Conservation (phyloP, 1,284 basidiomycete genomes). For the Athelia psychrophila region DNA sequence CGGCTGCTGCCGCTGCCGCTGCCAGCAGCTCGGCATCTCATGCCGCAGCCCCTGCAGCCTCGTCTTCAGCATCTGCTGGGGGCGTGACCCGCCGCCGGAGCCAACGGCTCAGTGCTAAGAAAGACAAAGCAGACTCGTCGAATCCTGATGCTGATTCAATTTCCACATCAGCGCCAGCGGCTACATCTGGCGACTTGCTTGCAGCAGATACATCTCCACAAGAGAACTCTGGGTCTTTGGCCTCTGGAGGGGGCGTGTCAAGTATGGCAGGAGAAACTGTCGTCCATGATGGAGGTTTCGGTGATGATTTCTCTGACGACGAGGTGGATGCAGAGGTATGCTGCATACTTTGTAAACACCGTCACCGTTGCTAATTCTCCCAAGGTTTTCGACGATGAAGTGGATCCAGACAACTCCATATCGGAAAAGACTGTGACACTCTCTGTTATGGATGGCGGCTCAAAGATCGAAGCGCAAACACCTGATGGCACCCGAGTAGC, state of each 20-base stretch:
- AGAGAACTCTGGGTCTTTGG: conserved; percentile 13
- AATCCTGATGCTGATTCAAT: conserved; percentile 17
- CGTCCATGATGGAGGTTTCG: conserved; percentile 60
- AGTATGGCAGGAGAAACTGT: conserved; percentile 49
- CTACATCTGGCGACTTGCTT: conserved; percentile 14
- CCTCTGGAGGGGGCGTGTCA: conserved; percentile 17
- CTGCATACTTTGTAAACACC: conserved; percentile 6
- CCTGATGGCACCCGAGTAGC: conserved; percentile 93
- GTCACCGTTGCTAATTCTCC: not conserved
- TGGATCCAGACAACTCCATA: conserved; percentile 65
- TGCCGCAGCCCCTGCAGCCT: conserved; percentile 22
- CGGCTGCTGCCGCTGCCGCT: conserved; percentile 27
- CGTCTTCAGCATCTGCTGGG: conserved; percentile 28
- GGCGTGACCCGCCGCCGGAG: conserved; percentile 67
- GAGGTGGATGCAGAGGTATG: conserved; percentile 73
- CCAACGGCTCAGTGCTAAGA: conserved; percentile 76
- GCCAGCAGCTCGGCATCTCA: conserved; percentile 23
- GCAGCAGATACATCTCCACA: conserved; percentile 4
- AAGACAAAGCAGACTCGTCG: conserved; percentile 32
- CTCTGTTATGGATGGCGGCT: conserved; percentile 82
- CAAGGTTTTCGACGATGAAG: conserved; percentile 67
- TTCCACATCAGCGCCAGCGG: conserved; percentile 12
- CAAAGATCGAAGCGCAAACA: conserved; percentile 91
- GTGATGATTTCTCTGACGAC: conserved; percentile 75
- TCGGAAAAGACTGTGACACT: conserved; percentile 86